Percentiles rank a stretch among this genome's conserved stretches.
These are phyloP conservation scores for Arthrobotrys sphaeroides DNA, from an alignment of 2,329 filamentous ascomycete species.

Conservation along the genomic window DNA sequence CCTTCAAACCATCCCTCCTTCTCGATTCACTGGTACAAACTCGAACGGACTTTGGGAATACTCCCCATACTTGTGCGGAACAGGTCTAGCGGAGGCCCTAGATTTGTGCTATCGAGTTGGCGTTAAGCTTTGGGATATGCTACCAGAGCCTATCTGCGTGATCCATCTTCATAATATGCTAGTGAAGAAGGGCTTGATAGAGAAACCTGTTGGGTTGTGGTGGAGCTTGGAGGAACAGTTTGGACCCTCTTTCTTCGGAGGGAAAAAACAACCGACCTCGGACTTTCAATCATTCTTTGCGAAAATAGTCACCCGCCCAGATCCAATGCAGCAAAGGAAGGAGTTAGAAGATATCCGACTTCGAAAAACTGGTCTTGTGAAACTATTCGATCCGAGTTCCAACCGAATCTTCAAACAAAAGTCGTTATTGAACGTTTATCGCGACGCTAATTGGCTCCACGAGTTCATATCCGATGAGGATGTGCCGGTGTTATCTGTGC, in stretches of 20 bases:
- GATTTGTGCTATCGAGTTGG: constrained; percentile 61
- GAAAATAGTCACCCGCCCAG: constrained; percentile 28
- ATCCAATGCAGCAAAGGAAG: background rate
- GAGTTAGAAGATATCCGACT: background rate
- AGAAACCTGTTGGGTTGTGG: constrained; percentile 60
- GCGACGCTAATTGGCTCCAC: constrained; percentile 60
- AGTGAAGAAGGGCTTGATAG: constrained; percentile 62
- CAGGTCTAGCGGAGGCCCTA: constrained; percentile 63
- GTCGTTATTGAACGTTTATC: constrained; percentile 59
- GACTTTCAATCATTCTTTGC: constrained; percentile 55
- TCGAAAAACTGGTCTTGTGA: background rate
- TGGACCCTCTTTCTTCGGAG: constrained; percentile 57
- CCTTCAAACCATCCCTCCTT: constrained; percentile 61
- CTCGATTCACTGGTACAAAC: constrained; percentile 62
- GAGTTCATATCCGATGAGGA: constrained; percentile 61
- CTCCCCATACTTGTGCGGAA: constrained; percentile 65
- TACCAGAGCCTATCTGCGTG: constrained; percentile 62
- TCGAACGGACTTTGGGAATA: constrained; percentile 65
- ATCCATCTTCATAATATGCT: constrained; percentile 66
- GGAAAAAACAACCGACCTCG: constrained; percentile 58
- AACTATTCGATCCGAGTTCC: background rate
- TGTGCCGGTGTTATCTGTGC: constrained; percentile 56
- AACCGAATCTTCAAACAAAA: constrained; percentile 60
- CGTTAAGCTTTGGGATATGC: constrained; percentile 62
- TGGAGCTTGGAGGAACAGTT: constrained; percentile 58